A percentile compares a stretch with the other conserved stretches of the same genome.
Evolutionary conservation across 2,329 filamentous ascomycete species (phyloP).

Genomic region (Periconia sp.): DNA sequence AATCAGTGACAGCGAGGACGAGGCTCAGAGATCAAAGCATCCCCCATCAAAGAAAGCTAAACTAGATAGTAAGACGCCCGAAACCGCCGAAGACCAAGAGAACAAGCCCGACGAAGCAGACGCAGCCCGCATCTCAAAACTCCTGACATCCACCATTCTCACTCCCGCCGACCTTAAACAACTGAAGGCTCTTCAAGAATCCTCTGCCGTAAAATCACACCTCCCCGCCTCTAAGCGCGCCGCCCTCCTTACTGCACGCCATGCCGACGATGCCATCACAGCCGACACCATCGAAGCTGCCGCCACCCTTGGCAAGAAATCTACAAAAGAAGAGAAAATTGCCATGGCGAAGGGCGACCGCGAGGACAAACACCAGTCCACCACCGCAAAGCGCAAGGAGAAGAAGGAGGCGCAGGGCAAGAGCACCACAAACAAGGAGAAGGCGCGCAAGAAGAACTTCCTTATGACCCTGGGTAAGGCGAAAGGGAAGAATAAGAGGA

Average conservation of each 20-base stretch:
- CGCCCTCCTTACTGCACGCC: conserved; percentile 57
- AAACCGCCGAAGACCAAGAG: conserved; percentile 50
- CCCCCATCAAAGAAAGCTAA: conserved; percentile 71
- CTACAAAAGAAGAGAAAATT: conserved; percentile 87
- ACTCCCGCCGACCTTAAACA: conserved; percentile 97
- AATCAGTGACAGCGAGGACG: conserved; percentile 76
- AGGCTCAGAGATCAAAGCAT: conserved; percentile 52
- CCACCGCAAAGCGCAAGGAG: conserved; percentile 80
- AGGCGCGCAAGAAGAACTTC: conserved; percentile 97
- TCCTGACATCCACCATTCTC: conserved; percentile 92
- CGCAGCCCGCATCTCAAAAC: conserved; percentile 57
- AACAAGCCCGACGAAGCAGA: conserved; percentile 45
- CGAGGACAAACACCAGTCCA: conserved; percentile 83
- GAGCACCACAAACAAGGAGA: conserved; percentile 97
- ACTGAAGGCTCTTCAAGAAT: conserved; percentile 82
- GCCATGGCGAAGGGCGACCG: conserved; percentile 84
- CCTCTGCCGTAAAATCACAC: conserved; percentile 71
- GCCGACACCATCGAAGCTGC: conserved; percentile 91
- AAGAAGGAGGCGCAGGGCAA: conserved; percentile 90
- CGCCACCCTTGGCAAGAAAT: conserved; percentile 76
- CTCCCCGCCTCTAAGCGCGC: conserved; percentile 54
- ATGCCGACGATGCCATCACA: conserved; percentile 86
- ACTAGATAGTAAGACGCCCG: conserved; percentile 51
- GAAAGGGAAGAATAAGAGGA: conserved; percentile 93
- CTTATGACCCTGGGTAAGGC: conserved; percentile 98